These are phyloP conservation scores for Nakataea oryzae DNA, from an alignment of 2,329 filamentous ascomycete genomes.

Conservation along the genomic window DNA sequence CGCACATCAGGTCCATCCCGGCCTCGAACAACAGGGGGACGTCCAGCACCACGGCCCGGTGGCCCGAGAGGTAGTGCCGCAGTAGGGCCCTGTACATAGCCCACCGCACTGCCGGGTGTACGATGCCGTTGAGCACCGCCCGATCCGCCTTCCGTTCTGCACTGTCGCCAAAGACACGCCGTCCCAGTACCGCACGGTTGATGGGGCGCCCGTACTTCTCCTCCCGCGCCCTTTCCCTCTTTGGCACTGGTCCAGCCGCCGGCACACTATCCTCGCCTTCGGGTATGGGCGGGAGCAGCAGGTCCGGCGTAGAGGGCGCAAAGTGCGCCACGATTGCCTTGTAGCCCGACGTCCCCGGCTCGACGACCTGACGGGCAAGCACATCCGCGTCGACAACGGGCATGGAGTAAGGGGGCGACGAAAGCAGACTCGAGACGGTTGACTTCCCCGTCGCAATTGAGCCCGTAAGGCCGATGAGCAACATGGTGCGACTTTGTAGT, in stretches of 20 bases:
- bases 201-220: constrained; percentile 52
- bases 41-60: constrained; percentile 87
- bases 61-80: constrained; percentile 60
- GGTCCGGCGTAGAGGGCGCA: constrained; percentile 69
- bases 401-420: constrained; percentile 69
- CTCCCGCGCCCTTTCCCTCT: constrained; percentile 37
- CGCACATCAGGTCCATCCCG: constrained; percentile 75
- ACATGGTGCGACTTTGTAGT: constrained; percentile 48
- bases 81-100: constrained; percentile 72
- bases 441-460: constrained; percentile 98
- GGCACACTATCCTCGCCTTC: constrained; percentile 7
- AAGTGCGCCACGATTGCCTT: constrained; percentile 74
- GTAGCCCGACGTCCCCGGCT: constrained; percentile 82
- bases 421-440: constrained; percentile 79
- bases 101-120: constrained; percentile 79
- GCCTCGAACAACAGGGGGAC: constrained; percentile 88
- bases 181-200: constrained; percentile 76
- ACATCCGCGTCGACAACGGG: constrained; percentile 92
- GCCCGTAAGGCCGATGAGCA: constrained; percentile 90
- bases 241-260: constrained; percentile 28
- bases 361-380: constrained; percentile 85
- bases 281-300: constrained; percentile 48
- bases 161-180: constrained; percentile 74
- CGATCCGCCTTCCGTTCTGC: constrained; percentile 62
- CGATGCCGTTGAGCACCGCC: constrained; percentile 73